Percentiles rank a stretch among this genome's conserved stretches.
phyloP scores from a whole-genome alignment of 352 stramenopile species.

The Phytophthora pisi region DNA sequence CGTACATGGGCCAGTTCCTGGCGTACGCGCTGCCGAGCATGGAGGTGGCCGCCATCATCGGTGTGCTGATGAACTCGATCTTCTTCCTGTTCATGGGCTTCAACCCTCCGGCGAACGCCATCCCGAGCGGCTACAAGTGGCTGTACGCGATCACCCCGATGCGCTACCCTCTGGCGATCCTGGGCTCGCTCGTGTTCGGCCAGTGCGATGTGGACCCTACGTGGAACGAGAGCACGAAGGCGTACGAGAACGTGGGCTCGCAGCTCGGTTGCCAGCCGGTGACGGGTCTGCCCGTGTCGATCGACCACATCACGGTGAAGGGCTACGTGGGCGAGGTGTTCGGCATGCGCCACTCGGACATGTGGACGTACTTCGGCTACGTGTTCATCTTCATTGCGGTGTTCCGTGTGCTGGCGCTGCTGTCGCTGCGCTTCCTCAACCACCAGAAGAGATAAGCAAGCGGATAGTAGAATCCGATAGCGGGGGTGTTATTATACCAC shows the following conservation, averaged over 20 bases:
- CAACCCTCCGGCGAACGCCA: constrained; percentile 34
- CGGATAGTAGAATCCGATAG: too few species aligned
- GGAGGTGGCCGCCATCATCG: constrained; percentile 29
- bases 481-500: too few species aligned
- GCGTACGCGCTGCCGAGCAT: constrained; percentile 20
- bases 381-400: constrained; percentile 41
- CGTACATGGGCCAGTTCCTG: constrained; percentile 40
- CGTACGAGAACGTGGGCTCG: constrained; percentile 28
- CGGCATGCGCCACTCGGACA: constrained; percentile 30
- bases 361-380: constrained; percentile 42
- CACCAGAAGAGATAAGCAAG: constrained; percentile 37
- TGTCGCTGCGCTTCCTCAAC: constrained; percentile 42
- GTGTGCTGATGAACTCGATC: constrained; percentile 31
- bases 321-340: constrained; percentile 32
- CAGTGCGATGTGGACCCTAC: constrained; percentile 33
- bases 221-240: constrained; percentile 22
- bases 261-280: constrained; percentile 25
- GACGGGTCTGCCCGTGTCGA: constrained; percentile 21
- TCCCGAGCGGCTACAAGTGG: constrained; percentile 35
- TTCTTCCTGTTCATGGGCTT: constrained; percentile 37
- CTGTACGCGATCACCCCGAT: constrained; percentile 41
- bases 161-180: constrained; percentile 31
- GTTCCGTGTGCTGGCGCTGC: constrained; percentile 38
- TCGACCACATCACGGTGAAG: constrained; percentile 26
- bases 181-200: constrained; percentile 27